Evolutionary conservation across 2,329 filamentous ascomycete genomes (phyloP).

Genomic region (Venturia effusa): DNA sequence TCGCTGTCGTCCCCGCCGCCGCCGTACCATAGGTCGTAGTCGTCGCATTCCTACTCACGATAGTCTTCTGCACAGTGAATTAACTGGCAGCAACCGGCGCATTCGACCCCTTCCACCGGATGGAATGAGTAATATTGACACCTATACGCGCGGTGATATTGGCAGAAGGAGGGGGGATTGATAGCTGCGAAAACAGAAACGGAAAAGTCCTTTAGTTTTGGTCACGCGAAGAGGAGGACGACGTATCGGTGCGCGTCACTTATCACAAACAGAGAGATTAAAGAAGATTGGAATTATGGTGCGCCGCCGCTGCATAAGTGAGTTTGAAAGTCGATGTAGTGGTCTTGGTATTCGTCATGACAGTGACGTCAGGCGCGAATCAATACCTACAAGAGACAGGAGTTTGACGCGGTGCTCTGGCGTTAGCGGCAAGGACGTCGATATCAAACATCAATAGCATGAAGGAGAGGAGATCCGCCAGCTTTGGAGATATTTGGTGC

Average conservation of each 20-base stretch:
- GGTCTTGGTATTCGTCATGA: background rate
- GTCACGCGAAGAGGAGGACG: background rate
- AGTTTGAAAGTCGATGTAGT: background rate
- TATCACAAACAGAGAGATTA: background rate
- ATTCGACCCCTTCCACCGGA: background rate
- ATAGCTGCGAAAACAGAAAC: background rate
- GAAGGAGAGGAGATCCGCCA: too few relatives aligned
- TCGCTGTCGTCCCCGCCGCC: background rate
- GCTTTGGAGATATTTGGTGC: too few relatives aligned
- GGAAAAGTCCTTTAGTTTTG: background rate
- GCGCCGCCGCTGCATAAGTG: background rate
- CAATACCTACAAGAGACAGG: background rate
- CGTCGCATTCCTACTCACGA: background rate
- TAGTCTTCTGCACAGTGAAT: background rate
- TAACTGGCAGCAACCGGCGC: background rate
- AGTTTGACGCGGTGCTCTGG: background rate
- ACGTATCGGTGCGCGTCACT: background rate
- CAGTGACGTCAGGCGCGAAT: background rate
- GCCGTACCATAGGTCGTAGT: background rate
- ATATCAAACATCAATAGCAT: too few relatives aligned
- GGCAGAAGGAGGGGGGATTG: background rate
- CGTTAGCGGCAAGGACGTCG: background rate
- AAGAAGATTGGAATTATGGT: background rate
- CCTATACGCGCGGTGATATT: background rate
- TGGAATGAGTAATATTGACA: background rate